Conservation (phyloP, 1,284 basidiomycete species). For the Cutaneotrichosporon sp. region DNA sequence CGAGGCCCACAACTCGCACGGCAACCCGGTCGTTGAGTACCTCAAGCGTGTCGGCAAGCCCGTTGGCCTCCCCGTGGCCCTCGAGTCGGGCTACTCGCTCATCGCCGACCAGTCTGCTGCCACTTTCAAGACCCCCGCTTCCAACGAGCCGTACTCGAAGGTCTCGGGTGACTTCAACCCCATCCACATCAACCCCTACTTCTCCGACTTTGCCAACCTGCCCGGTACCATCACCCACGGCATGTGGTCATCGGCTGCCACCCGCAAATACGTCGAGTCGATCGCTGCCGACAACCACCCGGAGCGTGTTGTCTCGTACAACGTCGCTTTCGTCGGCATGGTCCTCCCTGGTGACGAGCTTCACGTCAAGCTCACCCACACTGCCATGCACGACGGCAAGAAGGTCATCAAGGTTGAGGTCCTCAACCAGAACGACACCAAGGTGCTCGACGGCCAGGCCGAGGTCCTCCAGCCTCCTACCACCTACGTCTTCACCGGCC, state of each 20-base stretch:
- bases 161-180: conserved; percentile 93
- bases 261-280: conserved; percentile 87
- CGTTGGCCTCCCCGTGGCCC: conserved; percentile 71
- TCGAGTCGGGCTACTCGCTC: conserved; percentile 82
- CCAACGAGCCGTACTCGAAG: conserved; percentile 91
- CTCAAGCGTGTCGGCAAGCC: conserved; percentile 83
- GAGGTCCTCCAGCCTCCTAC: conserved; percentile 91
- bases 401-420: conserved; percentile 91
- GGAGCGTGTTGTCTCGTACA: conserved; percentile 84
- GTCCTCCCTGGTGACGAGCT: conserved; percentile 90
- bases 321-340: conserved; percentile 95
- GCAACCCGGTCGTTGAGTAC: conserved; percentile 92
- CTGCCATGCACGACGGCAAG: conserved; percentile 86
- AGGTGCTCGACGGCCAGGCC: conserved; percentile 86
- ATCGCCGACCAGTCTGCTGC: conserved; percentile 61
- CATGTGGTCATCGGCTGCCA: conserved; percentile 94
- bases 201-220: conserved; percentile 87
- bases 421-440: conserved; percentile 78
- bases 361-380: conserved; percentile 82
- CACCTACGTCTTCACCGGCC: conserved; percentile 97
- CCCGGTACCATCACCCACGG: conserved; percentile 98
- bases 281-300: conserved; percentile 90
- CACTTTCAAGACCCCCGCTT: conserved; percentile 72
- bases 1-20: conserved; percentile 78
- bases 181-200: conserved; percentile 98